Base-by-base conservation (phyloP, 768 basidiomycete genomes). In the Artomyces pyxidatus region DNA sequence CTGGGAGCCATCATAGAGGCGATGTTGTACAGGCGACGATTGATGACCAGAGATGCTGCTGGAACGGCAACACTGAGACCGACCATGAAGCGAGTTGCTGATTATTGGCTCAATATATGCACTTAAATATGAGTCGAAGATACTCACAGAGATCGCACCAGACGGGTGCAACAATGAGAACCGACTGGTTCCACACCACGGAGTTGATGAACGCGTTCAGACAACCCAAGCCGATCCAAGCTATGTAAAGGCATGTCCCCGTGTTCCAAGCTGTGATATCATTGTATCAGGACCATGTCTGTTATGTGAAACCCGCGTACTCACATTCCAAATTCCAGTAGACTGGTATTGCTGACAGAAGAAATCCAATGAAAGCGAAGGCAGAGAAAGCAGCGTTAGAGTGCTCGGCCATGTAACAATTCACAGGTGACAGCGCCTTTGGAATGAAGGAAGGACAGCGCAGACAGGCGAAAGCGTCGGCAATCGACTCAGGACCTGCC, bases 191-290 rank as follows among this genome's bases (percentile, higher is more conserved):
- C 89, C 89, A 92, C 11, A 89, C 59, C 32, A 88, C 66, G 3
- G 80, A 73, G 66, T 90, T 84, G 56, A 89, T 65, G 57, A 77
- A 81, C 42, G 71, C 64, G 44, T 73, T 73, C 38, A 89, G 72
- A 61, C 80, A 81, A 12, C 68, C 69, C 7, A 78, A 43, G 1
- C 73, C 77, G 6, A 72, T 71, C 88, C 87, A 90, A 29, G 69
- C 50, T 68, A 90, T 88, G 68, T 77, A 83, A 35, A 80, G 64
- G 52, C 86, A 80, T 10, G 87, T 88, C 22, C 84, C 86, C 8
- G 78, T 73, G 60, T 87, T 84, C 76, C 78, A 80, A 26, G 81
- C 81, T 71, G n/a, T n/a, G n/a, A 6, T n/a, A n/a, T n/a, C n/a
- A n/a, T n/a, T n/a, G n/a, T n/a, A n/a, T n/a, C n/a, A n/a, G n/a